phyloP scores from a whole-genome alignment of 2,329 filamentous ascomycete genomes.

The Cryphonectria nitschkei region DNA sequence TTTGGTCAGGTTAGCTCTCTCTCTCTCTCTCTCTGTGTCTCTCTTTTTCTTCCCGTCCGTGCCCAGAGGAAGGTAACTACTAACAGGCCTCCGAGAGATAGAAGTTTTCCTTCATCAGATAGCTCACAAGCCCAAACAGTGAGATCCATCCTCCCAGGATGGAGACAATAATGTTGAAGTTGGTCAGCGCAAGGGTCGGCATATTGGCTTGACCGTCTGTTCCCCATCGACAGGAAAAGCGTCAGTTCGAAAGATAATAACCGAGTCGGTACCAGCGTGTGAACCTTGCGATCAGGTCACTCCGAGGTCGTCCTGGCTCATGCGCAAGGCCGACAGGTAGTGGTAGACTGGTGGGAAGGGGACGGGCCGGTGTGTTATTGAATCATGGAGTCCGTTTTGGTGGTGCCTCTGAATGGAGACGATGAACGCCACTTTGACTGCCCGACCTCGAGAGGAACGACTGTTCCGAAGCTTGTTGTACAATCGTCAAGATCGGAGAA shows the following conservation, averaged over 20 bases:
- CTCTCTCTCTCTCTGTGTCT: background rate
- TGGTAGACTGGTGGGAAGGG: slow-evolving; percentile 34
- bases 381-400: slow-evolving; percentile 40
- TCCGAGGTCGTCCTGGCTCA: slow-evolving; percentile 45
- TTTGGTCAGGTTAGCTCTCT: background rate
- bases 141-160: slow-evolving; percentile 85
- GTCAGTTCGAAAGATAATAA: background rate
- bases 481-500: background rate
- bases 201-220: slow-evolving; percentile 36
- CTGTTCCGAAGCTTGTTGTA: background rate
- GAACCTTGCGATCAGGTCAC: slow-evolving; percentile 37
- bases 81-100: slow-evolving; percentile 88
- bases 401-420: slow-evolving; percentile 16
- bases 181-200: slow-evolving; percentile 52
- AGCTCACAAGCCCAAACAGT: slow-evolving; percentile 88
- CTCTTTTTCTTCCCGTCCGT: background rate
- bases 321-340: slow-evolving; percentile 38
- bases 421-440: slow-evolving; percentile 32
- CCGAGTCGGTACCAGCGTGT: no score
- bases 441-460: no score
- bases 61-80: slow-evolving; percentile 40
- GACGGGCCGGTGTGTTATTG: slow-evolving; percentile 46
- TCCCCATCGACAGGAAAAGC: no score
- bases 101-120: slow-evolving; percentile 84
- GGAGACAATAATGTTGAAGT: slow-evolving; percentile 85